Base-by-base conservation (phyloP, 495 filamentous ascomycete genomes). In the Hypoxylon perforatum region DNA sequence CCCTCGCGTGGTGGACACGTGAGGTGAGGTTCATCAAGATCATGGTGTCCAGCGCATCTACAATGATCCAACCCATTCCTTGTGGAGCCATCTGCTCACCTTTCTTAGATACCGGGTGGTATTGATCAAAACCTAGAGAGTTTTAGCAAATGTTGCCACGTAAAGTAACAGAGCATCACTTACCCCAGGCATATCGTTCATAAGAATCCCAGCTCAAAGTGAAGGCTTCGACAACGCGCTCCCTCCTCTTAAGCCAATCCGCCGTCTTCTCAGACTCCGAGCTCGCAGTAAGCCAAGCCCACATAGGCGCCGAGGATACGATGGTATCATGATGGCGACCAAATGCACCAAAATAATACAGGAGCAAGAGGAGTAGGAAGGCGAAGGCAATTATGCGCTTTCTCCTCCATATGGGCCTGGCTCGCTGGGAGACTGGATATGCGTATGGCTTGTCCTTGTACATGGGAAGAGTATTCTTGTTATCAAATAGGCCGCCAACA, bases 391-490 rank as follows among this genome's bases (percentile, higher is more conserved):
- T 22, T 14, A 53, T 5, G 56, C 90, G 77, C 75, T 87, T 88
- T 70, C 79, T 78, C 73, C 80, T 73, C 77, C 80, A 82, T 47
- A 79, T 78, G 67, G 73, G 84, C 60, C 71, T 75, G 23, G 75
- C 75, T 63, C 82, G 77, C 51, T 82, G 71, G 17, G 86, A 85
- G 46, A 84, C 77, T 22, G 85, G 79, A 65, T 91, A 91, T 47
- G 84, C 82, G 73, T 92, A 96, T 21, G 95, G 95, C 73, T 99
- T 99, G 77, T 99, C 95, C 82, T 99, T 99, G 78, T 99, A 99
- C 89, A 98, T 91, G 38, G 95, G 95, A 21, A 99, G 80, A 30
- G 88, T 83, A 51, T 84, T 86, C 44, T 85, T 80, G 30, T 84
- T 79, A 69, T 76, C 81, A 77, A 82, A 84, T 67, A 80, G 77